Conservation (phyloP, 2,329 filamentous ascomycete species). For the Colletotrichum euphorbiae region DNA sequence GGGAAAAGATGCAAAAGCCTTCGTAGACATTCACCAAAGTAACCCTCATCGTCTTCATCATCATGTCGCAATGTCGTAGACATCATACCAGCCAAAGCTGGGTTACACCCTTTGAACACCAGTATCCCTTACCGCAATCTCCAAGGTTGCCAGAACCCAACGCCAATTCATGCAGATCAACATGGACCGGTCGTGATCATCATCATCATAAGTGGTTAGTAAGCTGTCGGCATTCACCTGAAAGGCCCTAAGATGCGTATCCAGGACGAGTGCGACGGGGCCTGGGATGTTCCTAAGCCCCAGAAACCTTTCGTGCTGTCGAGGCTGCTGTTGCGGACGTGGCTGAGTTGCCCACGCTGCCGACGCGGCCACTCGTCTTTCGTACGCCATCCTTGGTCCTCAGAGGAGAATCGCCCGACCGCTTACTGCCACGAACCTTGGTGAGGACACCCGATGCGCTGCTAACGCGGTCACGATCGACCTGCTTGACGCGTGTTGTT, state of each 20-base stretch:
- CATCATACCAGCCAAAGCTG: conserved; percentile 32
- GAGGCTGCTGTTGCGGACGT: conserved; percentile 57
- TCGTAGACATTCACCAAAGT: conserved; percentile 17
- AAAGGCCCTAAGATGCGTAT: conserved; percentile 19
- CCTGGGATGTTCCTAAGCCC: conserved; percentile 49
- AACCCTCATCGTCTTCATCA: conserved; percentile 24
- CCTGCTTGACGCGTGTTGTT: conserved; percentile 67
- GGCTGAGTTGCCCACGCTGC: conserved; percentile 62
- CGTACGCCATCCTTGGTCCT: conserved; percentile 68
- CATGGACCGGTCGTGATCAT: conserved; percentile 58
- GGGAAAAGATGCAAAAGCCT: conserved; percentile 31
- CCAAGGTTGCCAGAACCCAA: conserved; percentile 45
- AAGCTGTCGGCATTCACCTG: conserved; percentile 40
- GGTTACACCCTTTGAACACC: conserved; percentile 36
- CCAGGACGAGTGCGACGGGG: conserved; percentile 33
- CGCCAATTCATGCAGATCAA: conserved; percentile 58
- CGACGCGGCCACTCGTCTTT: conserved; percentile 75
- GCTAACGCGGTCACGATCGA: conserved; percentile 62
- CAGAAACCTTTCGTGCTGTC: conserved; percentile 66
- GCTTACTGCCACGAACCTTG: conserved; percentile 74
- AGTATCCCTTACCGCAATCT: conserved; percentile 34
- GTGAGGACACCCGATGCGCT: conserved; percentile 68
- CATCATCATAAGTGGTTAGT: conserved; percentile 53
- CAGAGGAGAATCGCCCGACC: conserved; percentile 62
- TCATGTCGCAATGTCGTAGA: conserved; percentile 37